Conservation (phyloP, 2,329 filamentous ascomycete species). For the Aspergillus fumigatus region DNA sequence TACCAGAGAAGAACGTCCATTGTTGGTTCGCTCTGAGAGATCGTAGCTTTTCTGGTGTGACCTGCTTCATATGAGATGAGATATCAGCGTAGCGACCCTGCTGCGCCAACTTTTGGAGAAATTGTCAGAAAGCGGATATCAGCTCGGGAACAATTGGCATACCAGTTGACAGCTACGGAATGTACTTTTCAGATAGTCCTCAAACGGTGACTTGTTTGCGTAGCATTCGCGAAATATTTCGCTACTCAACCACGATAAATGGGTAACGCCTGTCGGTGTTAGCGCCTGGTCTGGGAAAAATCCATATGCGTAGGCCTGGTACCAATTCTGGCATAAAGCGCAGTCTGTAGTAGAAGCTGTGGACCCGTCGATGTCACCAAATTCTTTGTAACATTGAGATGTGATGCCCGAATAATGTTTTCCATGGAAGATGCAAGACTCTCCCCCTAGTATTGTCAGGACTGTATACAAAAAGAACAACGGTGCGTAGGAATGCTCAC, state of each 20-base stretch:
- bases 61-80: conserved; percentile 53
- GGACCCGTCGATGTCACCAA: conserved; percentile 68
- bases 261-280: conserved; percentile 44
- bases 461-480: not conserved
- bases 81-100: conserved; percentile 69
- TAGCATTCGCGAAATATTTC: conserved; percentile 76
- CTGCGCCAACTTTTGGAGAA: conserved; percentile 47
- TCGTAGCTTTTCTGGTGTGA: conserved; percentile 60
- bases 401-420: conserved; percentile 74
- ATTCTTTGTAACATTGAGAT: conserved; percentile 73
- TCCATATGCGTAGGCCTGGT: conserved; percentile 21
- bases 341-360: conserved; percentile 66
- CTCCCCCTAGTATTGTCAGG: conserved; percentile 46
- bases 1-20: conserved; percentile 40
- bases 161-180: conserved; percentile 66
- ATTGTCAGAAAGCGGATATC: conserved; percentile 6
- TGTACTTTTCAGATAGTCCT: conserved; percentile 72
- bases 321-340: conserved; percentile 73
- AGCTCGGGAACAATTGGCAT: conserved; percentile 7
- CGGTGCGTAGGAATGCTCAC: conserved; percentile 46
- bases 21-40: conserved; percentile 71
- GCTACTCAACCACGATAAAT: conserved; percentile 54
- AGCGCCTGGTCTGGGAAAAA: conserved; percentile 1
- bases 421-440: conserved; percentile 63
- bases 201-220: conserved; percentile 58